Conservation (phyloP, 1,284 basidiomycete genomes). For the Sphaerobolus stellatus region DNA sequence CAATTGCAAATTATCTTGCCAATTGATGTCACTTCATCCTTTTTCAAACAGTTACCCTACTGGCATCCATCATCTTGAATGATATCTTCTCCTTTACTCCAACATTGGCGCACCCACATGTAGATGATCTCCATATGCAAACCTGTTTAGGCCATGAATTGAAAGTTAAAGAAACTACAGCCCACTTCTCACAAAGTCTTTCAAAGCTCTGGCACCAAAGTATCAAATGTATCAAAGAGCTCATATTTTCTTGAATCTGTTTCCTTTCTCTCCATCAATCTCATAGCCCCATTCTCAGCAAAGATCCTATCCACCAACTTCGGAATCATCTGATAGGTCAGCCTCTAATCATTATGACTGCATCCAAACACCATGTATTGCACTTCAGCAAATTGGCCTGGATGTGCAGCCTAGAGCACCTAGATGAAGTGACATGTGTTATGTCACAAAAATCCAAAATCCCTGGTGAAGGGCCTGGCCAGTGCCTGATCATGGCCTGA, state of each 20-base stretch:
- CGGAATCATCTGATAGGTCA: conserved; percentile 54
- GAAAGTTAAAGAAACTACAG: conserved; percentile 6
- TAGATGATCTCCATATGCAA: conserved; percentile 12
- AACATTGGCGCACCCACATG: conserved; percentile 17
- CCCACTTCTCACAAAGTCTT: conserved; percentile 33
- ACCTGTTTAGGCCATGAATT: background rate
- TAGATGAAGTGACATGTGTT: conserved; percentile 49
- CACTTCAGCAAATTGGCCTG: conserved; percentile 37
- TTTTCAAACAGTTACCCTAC: conserved; percentile 39
- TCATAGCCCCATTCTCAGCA: conserved; percentile 38
- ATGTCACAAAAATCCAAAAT: too few species aligned
- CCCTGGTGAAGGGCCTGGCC: too few species aligned
- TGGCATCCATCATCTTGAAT: conserved; percentile 35
- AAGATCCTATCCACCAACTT: conserved; percentile 42
- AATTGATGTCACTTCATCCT: conserved; percentile 36
- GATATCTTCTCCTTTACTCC: conserved; percentile 26
- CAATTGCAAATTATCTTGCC: conserved; percentile 43
- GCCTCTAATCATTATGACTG: conserved; percentile 54
- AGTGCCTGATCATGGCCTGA: too few species aligned
- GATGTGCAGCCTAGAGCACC: conserved; percentile 33
- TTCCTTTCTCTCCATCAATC: conserved; percentile 40
- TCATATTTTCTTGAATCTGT: conserved; percentile 45
- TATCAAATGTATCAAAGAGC: conserved; percentile 50
- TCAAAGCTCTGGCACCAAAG: conserved; percentile 46
- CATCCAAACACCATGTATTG: conserved; percentile 53